phyloP scores from a whole-genome alignment of 768 basidiomycete species.

The Mycena chlorophos region DNA sequence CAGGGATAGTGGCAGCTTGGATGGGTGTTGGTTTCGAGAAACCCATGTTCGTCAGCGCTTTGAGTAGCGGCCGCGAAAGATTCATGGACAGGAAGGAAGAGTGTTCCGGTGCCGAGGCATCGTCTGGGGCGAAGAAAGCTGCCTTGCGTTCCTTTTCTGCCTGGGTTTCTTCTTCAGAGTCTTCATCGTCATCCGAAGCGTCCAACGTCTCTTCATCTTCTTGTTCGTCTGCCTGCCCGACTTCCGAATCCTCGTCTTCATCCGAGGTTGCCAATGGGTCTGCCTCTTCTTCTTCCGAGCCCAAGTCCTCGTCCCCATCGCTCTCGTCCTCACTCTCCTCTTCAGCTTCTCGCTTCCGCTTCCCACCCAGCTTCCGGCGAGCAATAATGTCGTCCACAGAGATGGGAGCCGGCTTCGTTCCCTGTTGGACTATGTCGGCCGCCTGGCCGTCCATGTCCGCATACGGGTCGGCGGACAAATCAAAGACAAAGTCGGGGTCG shows the following conservation, averaged over 20 bases:
- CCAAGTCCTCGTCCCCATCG: slow-evolving; percentile 29
- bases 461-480: slow-evolving; percentile 71
- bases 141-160: slow-evolving; percentile 77
- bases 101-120: slow-evolving; percentile 51
- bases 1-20: slow-evolving; percentile 90
- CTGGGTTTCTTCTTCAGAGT: slow-evolving; percentile 54
- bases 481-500: slow-evolving; percentile 83
- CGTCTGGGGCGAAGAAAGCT: slow-evolving; percentile 79
- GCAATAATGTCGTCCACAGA: slow-evolving; percentile 93
- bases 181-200: slow-evolving; percentile 32
- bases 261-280: slow-evolving; percentile 31
- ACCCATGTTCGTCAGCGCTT: slow-evolving; percentile 80
- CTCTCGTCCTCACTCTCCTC: slow-evolving; percentile 35
- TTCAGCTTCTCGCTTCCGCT: slow-evolving; percentile 60
- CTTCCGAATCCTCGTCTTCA: slow-evolving; percentile 29
- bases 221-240: slow-evolving; percentile 22
- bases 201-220: slow-evolving; percentile 23
- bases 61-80: slow-evolving; percentile 90
- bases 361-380: slow-evolving; percentile 56
- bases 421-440: slow-evolving; percentile 59
- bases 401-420: slow-evolving; percentile 72
- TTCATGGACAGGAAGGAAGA: slow-evolving; percentile 91
- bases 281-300: slow-evolving; percentile 28
- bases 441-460: slow-evolving; percentile 49
- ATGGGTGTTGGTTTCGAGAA: slow-evolving; percentile 92